Evolutionary conservation across 140 eudicot species (phyloP).

Genomic region (Cichorium intybus): DNA sequence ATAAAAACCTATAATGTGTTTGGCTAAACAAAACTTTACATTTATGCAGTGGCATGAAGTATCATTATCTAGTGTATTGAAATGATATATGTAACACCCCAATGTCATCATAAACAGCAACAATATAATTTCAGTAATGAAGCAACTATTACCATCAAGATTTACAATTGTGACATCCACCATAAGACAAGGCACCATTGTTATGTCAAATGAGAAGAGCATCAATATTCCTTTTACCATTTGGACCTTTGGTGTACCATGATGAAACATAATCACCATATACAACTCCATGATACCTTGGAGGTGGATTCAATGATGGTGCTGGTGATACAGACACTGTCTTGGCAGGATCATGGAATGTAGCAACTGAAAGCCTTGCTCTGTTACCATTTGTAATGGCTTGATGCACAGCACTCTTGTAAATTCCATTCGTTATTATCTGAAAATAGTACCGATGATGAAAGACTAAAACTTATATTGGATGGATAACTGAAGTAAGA

Average conservation of each 20-base stretch:
- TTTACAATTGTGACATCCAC: too few relatives aligned
- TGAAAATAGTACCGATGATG: slow-evolving; percentile 27
- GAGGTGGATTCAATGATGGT: slow-evolving; percentile 73
- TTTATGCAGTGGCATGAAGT: too few relatives aligned
- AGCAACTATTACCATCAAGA: background rate
- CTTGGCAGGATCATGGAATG: slow-evolving; percentile 93
- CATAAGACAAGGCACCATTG: too few relatives aligned
- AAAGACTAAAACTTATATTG: background rate
- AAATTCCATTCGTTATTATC: slow-evolving; percentile 82
- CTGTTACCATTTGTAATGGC: slow-evolving; percentile 73
- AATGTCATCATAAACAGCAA: too few relatives aligned
- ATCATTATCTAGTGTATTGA: too few relatives aligned
- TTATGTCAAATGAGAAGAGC: slow-evolving; percentile 46
- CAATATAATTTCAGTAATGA: too few relatives aligned
- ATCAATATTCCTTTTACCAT: slow-evolving; percentile 88
- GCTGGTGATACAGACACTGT: slow-evolving; percentile 60
- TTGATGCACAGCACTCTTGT: slow-evolving; percentile 72
- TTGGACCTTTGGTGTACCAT: slow-evolving; percentile 98
- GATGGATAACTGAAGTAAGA: background rate
- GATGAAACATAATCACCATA: slow-evolving; percentile 85
- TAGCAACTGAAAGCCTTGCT: slow-evolving; percentile 81
- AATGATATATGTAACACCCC: too few relatives aligned
- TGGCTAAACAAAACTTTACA: too few relatives aligned
- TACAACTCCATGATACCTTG: slow-evolving; percentile 48
- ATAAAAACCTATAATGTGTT: too few relatives aligned